Evolutionary conservation across 2,329 filamentous ascomycete species (phyloP).

Genomic region (Monosporascus cannonballus): DNA sequence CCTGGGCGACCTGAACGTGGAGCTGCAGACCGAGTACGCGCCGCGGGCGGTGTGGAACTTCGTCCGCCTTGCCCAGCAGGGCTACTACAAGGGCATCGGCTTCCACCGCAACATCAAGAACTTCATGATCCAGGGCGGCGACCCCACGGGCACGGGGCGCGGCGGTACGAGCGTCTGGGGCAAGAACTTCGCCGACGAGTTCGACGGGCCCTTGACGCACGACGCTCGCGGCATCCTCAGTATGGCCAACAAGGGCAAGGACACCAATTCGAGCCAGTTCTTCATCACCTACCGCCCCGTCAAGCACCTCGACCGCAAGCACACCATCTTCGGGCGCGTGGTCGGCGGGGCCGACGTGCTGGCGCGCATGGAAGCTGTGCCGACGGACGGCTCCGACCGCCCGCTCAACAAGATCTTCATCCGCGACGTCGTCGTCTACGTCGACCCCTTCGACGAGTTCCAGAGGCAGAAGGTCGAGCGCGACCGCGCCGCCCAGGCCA

Average conservation of each 20-base stretch:
- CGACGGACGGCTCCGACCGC: slow-evolving; percentile 67
- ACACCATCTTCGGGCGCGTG: slow-evolving; percentile 91
- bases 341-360: slow-evolving; percentile 71
- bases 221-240: slow-evolving; percentile 72
- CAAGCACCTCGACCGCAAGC: slow-evolving; percentile 86
- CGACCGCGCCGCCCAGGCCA: slow-evolving; percentile 51
- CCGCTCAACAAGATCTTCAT: slow-evolving; percentile 77
- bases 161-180: slow-evolving; percentile 92
- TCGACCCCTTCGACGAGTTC: slow-evolving; percentile 95
- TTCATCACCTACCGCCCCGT: slow-evolving; percentile 86
- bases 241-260: slow-evolving; percentile 99
- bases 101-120: slow-evolving; percentile 94
- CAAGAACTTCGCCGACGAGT: slow-evolving; percentile 89
- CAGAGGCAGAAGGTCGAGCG: slow-evolving; percentile 64
- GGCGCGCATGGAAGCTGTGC: slow-evolving; percentile 67
- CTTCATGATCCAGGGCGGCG: slow-evolving; percentile 98
- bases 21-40: slow-evolving; percentile 84
- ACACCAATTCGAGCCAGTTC: slow-evolving; percentile 92
- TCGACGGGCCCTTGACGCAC: slow-evolving; percentile 84
- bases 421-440: slow-evolving; percentile 75
- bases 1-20: slow-evolving; percentile 77
- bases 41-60: slow-evolving; percentile 98
- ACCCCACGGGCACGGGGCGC: slow-evolving; percentile 84
- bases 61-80: slow-evolving; percentile 76
- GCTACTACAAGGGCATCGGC: slow-evolving; percentile 76